Evolutionary conservation across 2,329 filamentous ascomycete genomes (phyloP), one percentile per base, ranked within the genome.

Genomic region (Aureobasidium sp.): DNA sequence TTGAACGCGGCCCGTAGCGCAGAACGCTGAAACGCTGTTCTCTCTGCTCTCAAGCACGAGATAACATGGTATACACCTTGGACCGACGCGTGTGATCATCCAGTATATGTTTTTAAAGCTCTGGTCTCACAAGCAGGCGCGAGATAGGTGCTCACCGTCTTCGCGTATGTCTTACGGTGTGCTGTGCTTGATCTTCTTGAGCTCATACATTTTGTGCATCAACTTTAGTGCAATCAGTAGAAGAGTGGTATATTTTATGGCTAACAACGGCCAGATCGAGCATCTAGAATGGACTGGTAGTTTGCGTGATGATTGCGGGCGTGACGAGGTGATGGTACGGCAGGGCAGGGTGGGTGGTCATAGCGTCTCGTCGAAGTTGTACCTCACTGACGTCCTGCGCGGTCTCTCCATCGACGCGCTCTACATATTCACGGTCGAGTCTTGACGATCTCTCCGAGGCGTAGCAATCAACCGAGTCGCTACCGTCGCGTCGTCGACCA

Each of bases 401-500:
- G 29, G 41, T 39, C 54, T 21, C 21, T 47, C 41, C 42, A 25
- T 48, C 54, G 25, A 58, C 54, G 54, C 54, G 54, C 32, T 48
- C 54, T 42, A 37, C 42, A 47, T 58, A 25, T 29, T 44, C 8
- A 36, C 4, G 8, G 11, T 42, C 54, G 54, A 47, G 30, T 47
- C 39, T 48, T 47, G 15, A 39, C 21, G 21, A 37, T 16, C 16
- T 37, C 9, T 34, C 30, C 15, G 21, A 30, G 8, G 42, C 54
- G 21, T 39, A 48, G 42, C 42, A 58, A 58, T 58, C 42, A 27
- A 48, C 54, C 54, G 54, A 58, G 42, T 58, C 25, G 39, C 15
- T 6, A 16, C 4, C 21, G 41, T 47, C 54, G 54, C 54, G 54
- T 58, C 32, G 15, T 37, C 42, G 32, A 37, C 10, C 15, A 5